Evolutionary conservation across 139 green algal species (phyloP).

Genomic region (Dunaliella primolecta): DNA sequence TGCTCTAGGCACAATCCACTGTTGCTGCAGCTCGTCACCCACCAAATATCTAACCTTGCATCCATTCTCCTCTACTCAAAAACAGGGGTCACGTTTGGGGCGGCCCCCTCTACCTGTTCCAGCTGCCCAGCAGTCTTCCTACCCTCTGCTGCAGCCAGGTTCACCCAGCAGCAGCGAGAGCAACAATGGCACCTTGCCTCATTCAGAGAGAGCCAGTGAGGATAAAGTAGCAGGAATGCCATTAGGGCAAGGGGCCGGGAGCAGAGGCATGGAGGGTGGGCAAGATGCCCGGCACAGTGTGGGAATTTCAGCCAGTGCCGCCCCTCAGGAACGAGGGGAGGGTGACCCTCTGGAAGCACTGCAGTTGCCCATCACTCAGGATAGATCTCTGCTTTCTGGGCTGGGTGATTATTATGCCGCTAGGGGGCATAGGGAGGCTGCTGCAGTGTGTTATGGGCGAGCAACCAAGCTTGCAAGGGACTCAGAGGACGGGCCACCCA

Average conservation of each 20-base stretch:
- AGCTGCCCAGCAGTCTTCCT: neutral
- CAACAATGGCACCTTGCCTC: neutral
- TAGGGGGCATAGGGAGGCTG: neutral
- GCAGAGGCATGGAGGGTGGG: neutral
- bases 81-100: neutral
- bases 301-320: neutral
- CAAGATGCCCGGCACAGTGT: neutral
- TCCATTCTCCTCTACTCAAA: neutral
- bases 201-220: neutral
- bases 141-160: neutral
- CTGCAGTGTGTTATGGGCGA: neutral
- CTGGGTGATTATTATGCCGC: neutral
- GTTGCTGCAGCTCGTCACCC: neutral
- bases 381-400: neutral
- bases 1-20: neutral
- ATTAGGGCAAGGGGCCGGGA: neutral
- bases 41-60: neutral
- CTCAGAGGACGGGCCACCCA: neutral
- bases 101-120: neutral
- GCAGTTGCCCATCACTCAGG: neutral
- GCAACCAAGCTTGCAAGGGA: neutral
- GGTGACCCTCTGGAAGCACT: neutral
- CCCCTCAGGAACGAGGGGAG: neutral
- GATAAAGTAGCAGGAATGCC: too few relatives aligned
- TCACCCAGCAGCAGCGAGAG: neutral